Conservation (phyloP, 768 basidiomycete genomes). For the Hericium coralloides region DNA sequence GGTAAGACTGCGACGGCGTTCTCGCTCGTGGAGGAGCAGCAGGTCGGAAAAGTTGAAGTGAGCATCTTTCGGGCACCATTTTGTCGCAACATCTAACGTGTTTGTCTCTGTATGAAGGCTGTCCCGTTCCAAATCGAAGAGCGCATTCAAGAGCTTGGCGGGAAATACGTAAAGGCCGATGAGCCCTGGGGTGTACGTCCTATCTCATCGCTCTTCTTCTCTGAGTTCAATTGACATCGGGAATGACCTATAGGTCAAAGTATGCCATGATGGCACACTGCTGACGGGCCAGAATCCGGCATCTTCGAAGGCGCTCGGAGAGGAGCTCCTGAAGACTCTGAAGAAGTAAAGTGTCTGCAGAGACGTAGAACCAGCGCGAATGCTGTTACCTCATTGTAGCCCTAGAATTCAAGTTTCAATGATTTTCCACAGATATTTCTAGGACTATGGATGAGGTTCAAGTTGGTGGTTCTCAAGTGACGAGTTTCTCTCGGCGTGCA, state of each 20-base stretch:
- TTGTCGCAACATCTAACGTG: neutral
- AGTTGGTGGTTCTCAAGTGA: no score
- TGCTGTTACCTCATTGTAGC: no score
- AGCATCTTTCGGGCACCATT: conserved; percentile 3
- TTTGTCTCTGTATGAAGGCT: conserved; percentile 21
- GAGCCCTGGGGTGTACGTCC: conserved; percentile 48
- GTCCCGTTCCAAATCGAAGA: conserved; percentile 69
- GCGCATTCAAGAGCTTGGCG: conserved; percentile 56
- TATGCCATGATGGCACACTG: conserved; percentile 49
- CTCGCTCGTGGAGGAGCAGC: conserved; percentile 60
- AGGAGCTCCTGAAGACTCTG: conserved; percentile 48
- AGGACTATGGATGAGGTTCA: no score
- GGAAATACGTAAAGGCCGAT: conserved; percentile 48
- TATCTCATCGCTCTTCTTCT: neutral
- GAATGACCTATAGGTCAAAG: conserved; percentile 26
- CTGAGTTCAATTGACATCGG: neutral
- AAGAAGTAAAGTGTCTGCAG: conserved; percentile 4
- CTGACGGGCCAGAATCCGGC: conserved; percentile 73
- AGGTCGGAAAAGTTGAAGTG: conserved; percentile 35
- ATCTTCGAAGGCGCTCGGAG: conserved; percentile 46
- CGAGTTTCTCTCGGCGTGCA: no score
- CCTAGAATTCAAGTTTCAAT: no score
- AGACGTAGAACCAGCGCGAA: no score
- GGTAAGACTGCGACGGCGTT: conserved; percentile 56
- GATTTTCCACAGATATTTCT: no score